A percentile compares a stretch with the other conserved stretches of the same genome.
Evolutionary conservation across 2,329 filamentous ascomycete species (phyloP).

Genomic region (Harringtonia lauricola): DNA sequence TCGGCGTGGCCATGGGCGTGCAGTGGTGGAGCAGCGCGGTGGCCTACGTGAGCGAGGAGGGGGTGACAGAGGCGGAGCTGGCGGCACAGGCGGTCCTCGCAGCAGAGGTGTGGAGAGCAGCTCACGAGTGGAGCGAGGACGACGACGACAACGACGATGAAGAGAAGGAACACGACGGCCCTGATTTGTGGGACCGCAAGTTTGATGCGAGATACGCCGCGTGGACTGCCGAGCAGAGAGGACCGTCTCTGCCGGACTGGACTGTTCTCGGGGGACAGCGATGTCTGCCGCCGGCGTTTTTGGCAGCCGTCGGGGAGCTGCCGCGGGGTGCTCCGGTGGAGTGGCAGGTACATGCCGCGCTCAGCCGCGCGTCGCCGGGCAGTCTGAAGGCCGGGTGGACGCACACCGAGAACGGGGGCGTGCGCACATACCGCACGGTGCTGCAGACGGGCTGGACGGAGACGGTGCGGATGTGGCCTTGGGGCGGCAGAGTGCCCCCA

Average conservation of each 20-base stretch:
- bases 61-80: slow-evolving; percentile 10
- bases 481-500: not conserved
- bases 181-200: slow-evolving; percentile 59
- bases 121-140: slow-evolving; percentile 23
- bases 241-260: slow-evolving; percentile 38
- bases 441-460: not conserved
- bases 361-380: slow-evolving; percentile 23
- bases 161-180: slow-evolving; percentile 32
- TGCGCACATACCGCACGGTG: not conserved
- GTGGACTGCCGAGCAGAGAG: slow-evolving; percentile 17
- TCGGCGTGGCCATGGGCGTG: slow-evolving; percentile 62
- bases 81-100: slow-evolving; percentile 28
- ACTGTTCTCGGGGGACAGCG: slow-evolving; percentile 23
- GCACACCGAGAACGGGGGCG: not conserved
- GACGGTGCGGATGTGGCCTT: slow-evolving; percentile 4
- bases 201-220: slow-evolving; percentile 42
- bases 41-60: slow-evolving; percentile 53
- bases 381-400: not conserved
- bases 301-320: slow-evolving; percentile 64
- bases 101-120: slow-evolving; percentile 34
- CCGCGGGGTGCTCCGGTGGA: slow-evolving; percentile 68
- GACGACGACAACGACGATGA: slow-evolving; percentile 34
- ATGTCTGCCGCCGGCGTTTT: slow-evolving; percentile 54
- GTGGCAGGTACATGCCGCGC: slow-evolving; percentile 65
- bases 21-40: slow-evolving; percentile 66